These are phyloP conservation scores for Paraphoma chrysanthemicola DNA, from an alignment of 2,329 filamentous ascomycete species.

Conservation along the genomic window DNA sequence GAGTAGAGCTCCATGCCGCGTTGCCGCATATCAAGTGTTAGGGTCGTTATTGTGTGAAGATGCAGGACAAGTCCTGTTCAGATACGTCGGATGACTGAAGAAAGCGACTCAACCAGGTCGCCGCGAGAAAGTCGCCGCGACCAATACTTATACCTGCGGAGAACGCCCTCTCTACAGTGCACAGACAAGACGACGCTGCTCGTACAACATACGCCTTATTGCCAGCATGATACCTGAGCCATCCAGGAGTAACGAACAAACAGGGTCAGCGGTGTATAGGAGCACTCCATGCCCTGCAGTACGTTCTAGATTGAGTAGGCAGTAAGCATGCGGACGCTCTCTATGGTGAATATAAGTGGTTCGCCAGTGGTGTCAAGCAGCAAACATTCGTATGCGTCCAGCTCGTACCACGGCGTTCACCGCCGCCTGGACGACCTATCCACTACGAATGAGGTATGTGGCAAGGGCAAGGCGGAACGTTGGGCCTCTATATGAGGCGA, in stretches of 20 bases:
- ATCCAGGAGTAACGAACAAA: background rate
- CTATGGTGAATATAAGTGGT: background rate
- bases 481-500: slow-evolving; percentile 1
- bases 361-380: background rate
- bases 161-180: background rate
- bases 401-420: background rate
- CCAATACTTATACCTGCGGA: background rate
- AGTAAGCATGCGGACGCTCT: background rate
- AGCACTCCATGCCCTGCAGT: background rate
- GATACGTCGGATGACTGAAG: background rate
- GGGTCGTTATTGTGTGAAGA: too few species aligned
- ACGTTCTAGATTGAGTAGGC: background rate
- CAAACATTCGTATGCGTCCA: background rate
- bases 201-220: background rate
- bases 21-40: too few species aligned
- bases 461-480: background rate
- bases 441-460: background rate
- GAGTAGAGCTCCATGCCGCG: too few species aligned
- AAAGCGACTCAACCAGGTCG: too few species aligned
- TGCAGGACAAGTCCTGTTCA: background rate
- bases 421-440: background rate
- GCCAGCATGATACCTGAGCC: background rate
- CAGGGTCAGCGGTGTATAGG: background rate
- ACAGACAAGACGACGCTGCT: background rate
- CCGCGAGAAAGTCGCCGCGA: too few species aligned